phyloP scores from a whole-genome alignment of 768 basidiomycete genomes.

The Tricholoma hemisulphureum region DNA sequence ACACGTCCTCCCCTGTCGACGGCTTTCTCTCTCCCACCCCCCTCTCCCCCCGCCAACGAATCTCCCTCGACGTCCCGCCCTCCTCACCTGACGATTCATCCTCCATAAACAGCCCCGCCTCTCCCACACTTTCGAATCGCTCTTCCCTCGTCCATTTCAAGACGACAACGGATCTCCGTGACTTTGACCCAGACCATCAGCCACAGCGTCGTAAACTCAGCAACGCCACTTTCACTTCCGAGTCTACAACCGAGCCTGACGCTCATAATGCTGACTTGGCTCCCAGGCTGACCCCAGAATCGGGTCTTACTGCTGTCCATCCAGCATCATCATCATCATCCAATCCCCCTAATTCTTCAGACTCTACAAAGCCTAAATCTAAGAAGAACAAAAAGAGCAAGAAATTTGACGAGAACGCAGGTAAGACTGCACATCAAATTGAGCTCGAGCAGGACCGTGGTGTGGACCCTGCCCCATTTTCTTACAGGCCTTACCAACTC shows the following conservation, averaged over 20 bases:
- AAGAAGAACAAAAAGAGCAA: slow-evolving; percentile 29
- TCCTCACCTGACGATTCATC: slow-evolving; percentile 41
- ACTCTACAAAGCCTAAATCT: slow-evolving; percentile 18
- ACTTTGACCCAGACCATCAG: slow-evolving; percentile 57
- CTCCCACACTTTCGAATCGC: slow-evolving; percentile 69
- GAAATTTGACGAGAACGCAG: slow-evolving; percentile 23
- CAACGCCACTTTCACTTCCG: slow-evolving; percentile 52
- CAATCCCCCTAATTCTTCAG: slow-evolving; percentile 3
- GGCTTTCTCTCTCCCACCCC: slow-evolving; percentile 28
- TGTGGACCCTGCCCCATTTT: slow-evolving; percentile 68
- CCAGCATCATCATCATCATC: slow-evolving; percentile 16
- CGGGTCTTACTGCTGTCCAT: slow-evolving; percentile 35
- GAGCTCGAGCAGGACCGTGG: slow-evolving; percentile 39
- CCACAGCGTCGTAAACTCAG: slow-evolving; percentile 57
- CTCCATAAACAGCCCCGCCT: slow-evolving; percentile 53
- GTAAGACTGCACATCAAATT: slow-evolving; percentile 30
- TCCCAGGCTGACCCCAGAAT: slow-evolving; percentile 40
- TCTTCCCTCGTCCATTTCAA: slow-evolving; percentile 57
- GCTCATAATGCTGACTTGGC: slow-evolving; percentile 28
- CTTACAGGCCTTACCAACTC: slow-evolving; percentile 68
- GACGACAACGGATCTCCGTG: slow-evolving; percentile 56
- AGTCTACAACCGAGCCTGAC: slow-evolving; percentile 54
- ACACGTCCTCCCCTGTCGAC: background rate
- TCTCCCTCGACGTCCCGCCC: slow-evolving; percentile 15
- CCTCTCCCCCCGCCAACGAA: slow-evolving; percentile 15